Conservation (phyloP, 2,329 filamentous ascomycete species). For the Fusarium chaquense region DNA sequence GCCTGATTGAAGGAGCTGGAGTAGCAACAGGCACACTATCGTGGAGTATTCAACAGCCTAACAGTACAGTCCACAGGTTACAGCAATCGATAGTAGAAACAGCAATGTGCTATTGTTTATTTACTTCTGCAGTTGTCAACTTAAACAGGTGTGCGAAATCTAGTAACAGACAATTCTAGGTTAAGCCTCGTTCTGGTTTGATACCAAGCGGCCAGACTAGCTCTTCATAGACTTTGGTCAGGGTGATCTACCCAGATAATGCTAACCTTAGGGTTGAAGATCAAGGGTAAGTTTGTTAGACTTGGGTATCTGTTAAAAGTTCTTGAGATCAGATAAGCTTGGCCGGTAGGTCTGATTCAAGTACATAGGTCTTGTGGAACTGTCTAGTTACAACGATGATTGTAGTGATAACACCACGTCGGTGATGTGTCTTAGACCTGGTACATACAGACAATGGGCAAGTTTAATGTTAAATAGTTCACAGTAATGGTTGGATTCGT, state of each 20-base stretch:
- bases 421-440: too few species aligned
- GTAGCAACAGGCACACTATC: neutral
- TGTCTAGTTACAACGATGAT: neutral
- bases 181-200: neutral
- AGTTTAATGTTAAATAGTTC: neutral
- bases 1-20: neutral
- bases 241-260: neutral
- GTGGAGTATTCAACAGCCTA: neutral
- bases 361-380: neutral
- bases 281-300: neutral
- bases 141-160: too few species aligned
- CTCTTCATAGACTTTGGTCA: neutral
- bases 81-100: neutral
- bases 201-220: neutral
- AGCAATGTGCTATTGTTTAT: rapidly evolving
- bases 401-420: neutral
- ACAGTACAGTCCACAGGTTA: neutral
- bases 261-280: neutral
- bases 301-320: neutral
- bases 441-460: too few species aligned
- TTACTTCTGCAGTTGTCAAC: neutral
- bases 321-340: neutral
- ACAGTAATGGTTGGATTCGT: neutral
- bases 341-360: neutral
- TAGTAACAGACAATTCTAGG: neutral